These are phyloP conservation scores for Talaromyces sp. DNA, from an alignment of 2,329 filamentous ascomycete species.

Conservation along the genomic window DNA sequence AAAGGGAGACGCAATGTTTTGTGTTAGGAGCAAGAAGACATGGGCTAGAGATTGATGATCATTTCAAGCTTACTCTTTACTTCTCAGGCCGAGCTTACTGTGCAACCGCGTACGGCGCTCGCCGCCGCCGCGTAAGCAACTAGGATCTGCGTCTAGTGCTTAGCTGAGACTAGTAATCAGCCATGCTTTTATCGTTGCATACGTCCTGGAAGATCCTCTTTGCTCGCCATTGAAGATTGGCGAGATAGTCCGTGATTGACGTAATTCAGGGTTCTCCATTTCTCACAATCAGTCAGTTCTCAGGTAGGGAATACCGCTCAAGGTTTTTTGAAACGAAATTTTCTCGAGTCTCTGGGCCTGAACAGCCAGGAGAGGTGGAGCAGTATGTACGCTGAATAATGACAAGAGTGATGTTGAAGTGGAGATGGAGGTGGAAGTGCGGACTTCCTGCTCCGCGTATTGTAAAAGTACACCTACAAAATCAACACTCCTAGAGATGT, in stretches of 20 bases:
- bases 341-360: neutral
- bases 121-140: neutral
- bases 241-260: constrained; percentile 1
- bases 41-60: neutral
- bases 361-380: neutral
- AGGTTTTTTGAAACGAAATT: too few relatives aligned
- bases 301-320: neutral
- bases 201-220: neutral
- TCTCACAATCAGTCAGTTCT: too few relatives aligned
- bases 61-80: neutral
- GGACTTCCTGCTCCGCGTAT: neutral
- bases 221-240: neutral
- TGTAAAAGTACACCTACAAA: neutral
- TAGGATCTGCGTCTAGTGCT: neutral
- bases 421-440: neutral
- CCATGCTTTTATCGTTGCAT: neutral
- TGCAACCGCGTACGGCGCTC: neutral
- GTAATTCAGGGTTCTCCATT: neutral
- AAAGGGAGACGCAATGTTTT: neutral
- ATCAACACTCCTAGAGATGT: too few relatives aligned
- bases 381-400: neutral
- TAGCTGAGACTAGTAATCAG: neutral
- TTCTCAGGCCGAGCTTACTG: neutral
- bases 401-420: neutral
- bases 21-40: neutral